Evolutionary conservation across 2,329 filamentous ascomycete species (phyloP).

Genomic region (Hymenoscyphus salicellus): DNA sequence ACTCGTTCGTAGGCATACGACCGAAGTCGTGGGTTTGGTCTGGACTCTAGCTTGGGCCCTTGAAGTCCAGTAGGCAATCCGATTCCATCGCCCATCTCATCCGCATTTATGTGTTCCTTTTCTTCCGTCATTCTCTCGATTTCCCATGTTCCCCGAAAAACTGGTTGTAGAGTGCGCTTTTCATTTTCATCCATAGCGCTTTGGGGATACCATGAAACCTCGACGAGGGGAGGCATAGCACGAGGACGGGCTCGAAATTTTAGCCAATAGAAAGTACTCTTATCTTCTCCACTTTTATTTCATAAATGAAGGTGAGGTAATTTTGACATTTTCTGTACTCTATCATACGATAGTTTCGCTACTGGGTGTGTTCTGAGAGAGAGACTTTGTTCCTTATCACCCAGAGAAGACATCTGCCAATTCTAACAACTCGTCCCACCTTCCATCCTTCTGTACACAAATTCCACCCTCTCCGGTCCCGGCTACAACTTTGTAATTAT

Average conservation of each 20-base stretch:
- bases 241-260: too few species aligned
- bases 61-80: neutral
- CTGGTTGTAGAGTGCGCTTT: conserved; percentile 1
- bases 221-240: too few species aligned
- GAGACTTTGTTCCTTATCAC: neutral
- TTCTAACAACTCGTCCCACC: conserved; percentile 37
- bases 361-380: too few species aligned
- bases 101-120: neutral
- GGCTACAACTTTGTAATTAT: conserved; percentile 38
- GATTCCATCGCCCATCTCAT: neutral
- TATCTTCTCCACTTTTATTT: too few species aligned
- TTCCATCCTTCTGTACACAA: conserved; percentile 36
- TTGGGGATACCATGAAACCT: neutral
- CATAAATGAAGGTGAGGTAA: too few species aligned
- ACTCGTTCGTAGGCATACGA: neutral
- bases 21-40: neutral
- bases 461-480: conserved; percentile 36
- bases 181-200: neutral
- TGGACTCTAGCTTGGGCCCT: neutral
- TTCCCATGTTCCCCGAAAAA: conserved; percentile 1
- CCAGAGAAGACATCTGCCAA: conserved; percentile 35
- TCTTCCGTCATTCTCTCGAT: neutral
- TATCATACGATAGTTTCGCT: too few species aligned
- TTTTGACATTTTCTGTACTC: too few species aligned
- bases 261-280: too few species aligned